phyloP scores from a whole-genome alignment of 176 grass and related monocot species.

The Dendrocalamus sinicus region DNA sequence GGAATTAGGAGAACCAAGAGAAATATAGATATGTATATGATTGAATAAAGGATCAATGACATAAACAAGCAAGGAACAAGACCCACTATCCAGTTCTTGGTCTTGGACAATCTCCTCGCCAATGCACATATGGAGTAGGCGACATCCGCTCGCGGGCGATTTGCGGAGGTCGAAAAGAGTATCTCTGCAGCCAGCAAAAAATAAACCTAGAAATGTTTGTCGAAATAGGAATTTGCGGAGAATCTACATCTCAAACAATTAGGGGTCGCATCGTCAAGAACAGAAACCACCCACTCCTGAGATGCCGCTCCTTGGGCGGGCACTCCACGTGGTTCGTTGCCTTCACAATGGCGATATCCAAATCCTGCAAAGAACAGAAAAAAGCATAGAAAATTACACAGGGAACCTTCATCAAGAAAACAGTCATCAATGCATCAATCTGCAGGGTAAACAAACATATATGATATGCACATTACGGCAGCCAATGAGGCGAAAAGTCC shows the following conservation, averaged over 20 bases:
- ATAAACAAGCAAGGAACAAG: conserved; percentile 10
- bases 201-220: background rate
- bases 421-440: background rate
- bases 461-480: background rate
- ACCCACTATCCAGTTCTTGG: conserved; percentile 88
- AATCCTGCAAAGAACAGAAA: conserved; percentile 55
- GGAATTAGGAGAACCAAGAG: background rate
- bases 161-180: conserved; percentile 61
- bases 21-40: background rate
- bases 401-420: background rate
- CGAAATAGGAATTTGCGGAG: background rate
- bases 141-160: conserved; percentile 78
- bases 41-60: background rate
- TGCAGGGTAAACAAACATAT: background rate
- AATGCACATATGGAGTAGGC: conserved; percentile 83
- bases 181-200: conserved; percentile 60
- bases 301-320: conserved; percentile 90
- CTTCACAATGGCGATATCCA: conserved; percentile 97
- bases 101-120: conserved; percentile 87
- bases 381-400: background rate
- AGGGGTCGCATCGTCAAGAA: background rate
- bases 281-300: conserved; percentile 80
- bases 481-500: background rate
- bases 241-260: background rate
- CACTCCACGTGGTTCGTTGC: conserved; percentile 92